phyloP scores from a whole-genome alignment of 2,329 filamentous ascomycete genomes.

The Colletotrichum liriopes region DNA sequence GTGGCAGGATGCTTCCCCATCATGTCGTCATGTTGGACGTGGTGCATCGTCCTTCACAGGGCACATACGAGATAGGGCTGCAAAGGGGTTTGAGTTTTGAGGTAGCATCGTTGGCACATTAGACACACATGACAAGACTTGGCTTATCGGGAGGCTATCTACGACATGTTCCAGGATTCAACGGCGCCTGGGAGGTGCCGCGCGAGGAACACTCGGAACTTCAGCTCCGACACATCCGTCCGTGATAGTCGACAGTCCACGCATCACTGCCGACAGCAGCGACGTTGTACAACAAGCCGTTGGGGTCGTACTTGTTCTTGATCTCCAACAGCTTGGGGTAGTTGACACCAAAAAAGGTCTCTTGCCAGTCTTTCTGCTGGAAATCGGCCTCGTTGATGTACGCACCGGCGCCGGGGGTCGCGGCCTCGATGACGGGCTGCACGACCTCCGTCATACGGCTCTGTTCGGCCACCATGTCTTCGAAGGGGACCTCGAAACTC shows the following conservation, averaged over 20 bases:
- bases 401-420: slow-evolving; percentile 47
- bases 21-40: neutral
- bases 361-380: slow-evolving; percentile 50
- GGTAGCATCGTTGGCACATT: neutral
- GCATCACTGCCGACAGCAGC: slow-evolving; percentile 51
- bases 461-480: slow-evolving; percentile 40
- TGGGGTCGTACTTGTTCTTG: slow-evolving; percentile 53
- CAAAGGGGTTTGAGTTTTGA: neutral
- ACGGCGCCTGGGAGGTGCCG: neutral
- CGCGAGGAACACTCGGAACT: neutral
- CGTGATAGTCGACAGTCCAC: slow-evolving; percentile 44
- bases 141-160: neutral
- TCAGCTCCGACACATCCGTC: slow-evolving; percentile 43
- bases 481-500: slow-evolving; percentile 36
- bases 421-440: slow-evolving; percentile 50
- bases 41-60: neutral
- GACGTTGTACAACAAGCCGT: slow-evolving; percentile 49
- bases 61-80: neutral
- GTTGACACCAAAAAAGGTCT: slow-evolving; percentile 50
- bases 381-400: slow-evolving; percentile 54
- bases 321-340: slow-evolving; percentile 49
- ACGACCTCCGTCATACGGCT: slow-evolving; percentile 49
- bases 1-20: neutral
- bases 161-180: too few relatives aligned
- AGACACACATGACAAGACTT: neutral